phyloP scores from a whole-genome alignment of 306 rosid genomes.

The Trichosanthes truncata region DNA sequence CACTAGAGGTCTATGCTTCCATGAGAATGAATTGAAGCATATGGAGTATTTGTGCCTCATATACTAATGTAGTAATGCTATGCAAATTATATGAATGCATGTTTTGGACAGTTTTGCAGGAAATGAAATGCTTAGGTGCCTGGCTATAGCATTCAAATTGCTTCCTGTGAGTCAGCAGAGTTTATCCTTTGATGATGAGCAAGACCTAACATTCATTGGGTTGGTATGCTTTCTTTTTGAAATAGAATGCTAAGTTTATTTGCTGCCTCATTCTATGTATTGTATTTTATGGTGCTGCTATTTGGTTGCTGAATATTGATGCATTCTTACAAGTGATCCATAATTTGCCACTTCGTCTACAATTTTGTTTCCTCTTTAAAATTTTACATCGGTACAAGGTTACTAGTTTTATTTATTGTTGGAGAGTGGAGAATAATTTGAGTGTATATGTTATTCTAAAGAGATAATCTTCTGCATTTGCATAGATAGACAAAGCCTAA shows the following conservation, averaged over 20 bases:
- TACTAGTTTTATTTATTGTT: background rate
- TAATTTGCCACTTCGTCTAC: background rate
- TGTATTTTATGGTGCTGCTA: background rate
- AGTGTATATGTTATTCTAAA: background rate
- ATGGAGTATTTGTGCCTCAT: background rate
- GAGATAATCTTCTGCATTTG: background rate
- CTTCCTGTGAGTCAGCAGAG: constrained; percentile 60
- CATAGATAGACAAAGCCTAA: background rate
- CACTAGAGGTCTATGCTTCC: background rate
- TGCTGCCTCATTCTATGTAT: constrained; percentile 7
- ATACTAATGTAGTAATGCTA: background rate
- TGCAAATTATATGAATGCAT: constrained; percentile 10
- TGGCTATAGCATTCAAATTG: constrained; percentile 84
- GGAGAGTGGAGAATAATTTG: background rate
- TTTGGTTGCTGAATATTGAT: background rate
- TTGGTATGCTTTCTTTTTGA: constrained; percentile 87
- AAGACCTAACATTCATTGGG: constrained; percentile 93
- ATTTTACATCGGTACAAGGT: background rate
- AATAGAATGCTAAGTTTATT: constrained; percentile 16
- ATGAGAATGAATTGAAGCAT: background rate
- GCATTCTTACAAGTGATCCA: background rate
- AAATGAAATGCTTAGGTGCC: constrained; percentile 91
- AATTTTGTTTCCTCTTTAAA: background rate
- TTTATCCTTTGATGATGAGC: constrained; percentile 67
- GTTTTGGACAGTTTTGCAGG: constrained; percentile 81